Conservation (phyloP, 1,284 basidiomycete genomes). For the Ganoderma sp. region DNA sequence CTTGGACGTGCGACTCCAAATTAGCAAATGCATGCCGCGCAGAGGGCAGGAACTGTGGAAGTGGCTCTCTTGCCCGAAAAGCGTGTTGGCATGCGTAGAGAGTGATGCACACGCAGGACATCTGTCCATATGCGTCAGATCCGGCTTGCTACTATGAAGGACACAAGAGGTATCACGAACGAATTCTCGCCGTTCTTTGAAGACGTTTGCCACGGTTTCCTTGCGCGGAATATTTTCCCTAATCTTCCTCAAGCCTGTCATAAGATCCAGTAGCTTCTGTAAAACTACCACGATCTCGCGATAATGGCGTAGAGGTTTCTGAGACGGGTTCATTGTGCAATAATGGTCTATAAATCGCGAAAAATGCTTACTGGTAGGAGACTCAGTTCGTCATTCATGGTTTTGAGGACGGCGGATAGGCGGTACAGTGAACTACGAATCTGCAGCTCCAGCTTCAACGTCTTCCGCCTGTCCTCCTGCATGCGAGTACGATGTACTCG, state of each 20-base stretch:
- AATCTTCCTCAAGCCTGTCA: constrained; percentile 55
- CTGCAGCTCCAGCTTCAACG: constrained; percentile 50
- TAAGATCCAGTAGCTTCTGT: constrained; percentile 52
- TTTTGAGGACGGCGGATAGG: constrained; percentile 46
- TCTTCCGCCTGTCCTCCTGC: constrained; percentile 44
- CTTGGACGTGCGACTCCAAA: constrained; percentile 47
- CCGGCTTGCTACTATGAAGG: background rate
- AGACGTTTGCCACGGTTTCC: constrained; percentile 50
- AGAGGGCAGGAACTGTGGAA: constrained; percentile 59
- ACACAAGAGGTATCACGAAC: constrained; percentile 38
- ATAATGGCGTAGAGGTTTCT: constrained; percentile 59
- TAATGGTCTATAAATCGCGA: no score
- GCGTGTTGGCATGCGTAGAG: constrained; percentile 59
- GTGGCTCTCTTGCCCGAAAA: constrained; percentile 52
- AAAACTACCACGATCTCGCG: constrained; percentile 46
- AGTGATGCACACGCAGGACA: constrained; percentile 54
- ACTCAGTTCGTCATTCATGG: constrained; percentile 57
- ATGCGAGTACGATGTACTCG: constrained; percentile 40
- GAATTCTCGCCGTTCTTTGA: constrained; percentile 52
- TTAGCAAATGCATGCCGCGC: constrained; percentile 47
- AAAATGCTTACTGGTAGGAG: constrained; percentile 50
- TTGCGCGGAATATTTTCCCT: constrained; percentile 55
- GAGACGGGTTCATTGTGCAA: background rate
- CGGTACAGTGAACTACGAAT: constrained; percentile 50
- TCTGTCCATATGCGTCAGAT: constrained; percentile 33